Evolutionary conservation across 1,284 basidiomycete genomes (phyloP), one percentile per base, ranked within the genome.

Genomic region (Phenoliferia sp.): DNA sequence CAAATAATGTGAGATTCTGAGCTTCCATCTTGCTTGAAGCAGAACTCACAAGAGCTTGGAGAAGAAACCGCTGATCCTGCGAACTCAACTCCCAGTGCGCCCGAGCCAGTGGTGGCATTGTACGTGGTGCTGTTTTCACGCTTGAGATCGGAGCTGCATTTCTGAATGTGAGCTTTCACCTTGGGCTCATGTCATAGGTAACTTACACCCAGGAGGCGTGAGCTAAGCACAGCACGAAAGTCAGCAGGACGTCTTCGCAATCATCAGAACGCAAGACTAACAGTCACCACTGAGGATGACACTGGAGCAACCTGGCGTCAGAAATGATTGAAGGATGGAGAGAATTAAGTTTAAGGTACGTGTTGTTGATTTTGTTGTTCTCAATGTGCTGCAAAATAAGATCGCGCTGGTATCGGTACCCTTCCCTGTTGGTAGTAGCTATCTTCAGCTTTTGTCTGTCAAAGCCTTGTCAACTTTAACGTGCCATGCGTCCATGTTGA

Each of bases 141-240:
- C 58, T 36, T 59, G n/a, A 59, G 35, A 10, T 59, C 58, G 10
- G 58, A 59, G 16, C 56, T 58, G 56, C 15, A 57, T 7, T 28
- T n/a, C n/a, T n/a, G n/a, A n/a, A n/a, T n/a, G n/a, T n/a, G n/a
- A n/a, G n/a, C n/a, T n/a, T n/a, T n/a, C n/a, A n/a, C n/a, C n/a
- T n/a, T n/a, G n/a, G n/a, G n/a, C n/a, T n/a, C n/a, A n/a, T n/a
- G n/a, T n/a, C n/a, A n/a, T n/a, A n/a, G 68, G 32, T 63, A 71
- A 85, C 85, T 59, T 83, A 85, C 6, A 84, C 84, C 85, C 85
- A 86, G 74, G 85, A 86, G 17, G 85, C 86, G 73, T 88, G 87
- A 59, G 84, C n/a, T n/a, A n/a, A n/a, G n/a, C n/a, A n/a, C n/a
- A n/a, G n/a, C n/a, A n/a, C n/a, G n/a, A n/a, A n/a, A n/a, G n/a